Evolutionary conservation across 148 eudicot species (phyloP).

Genomic region (Polygonum maritimum): DNA sequence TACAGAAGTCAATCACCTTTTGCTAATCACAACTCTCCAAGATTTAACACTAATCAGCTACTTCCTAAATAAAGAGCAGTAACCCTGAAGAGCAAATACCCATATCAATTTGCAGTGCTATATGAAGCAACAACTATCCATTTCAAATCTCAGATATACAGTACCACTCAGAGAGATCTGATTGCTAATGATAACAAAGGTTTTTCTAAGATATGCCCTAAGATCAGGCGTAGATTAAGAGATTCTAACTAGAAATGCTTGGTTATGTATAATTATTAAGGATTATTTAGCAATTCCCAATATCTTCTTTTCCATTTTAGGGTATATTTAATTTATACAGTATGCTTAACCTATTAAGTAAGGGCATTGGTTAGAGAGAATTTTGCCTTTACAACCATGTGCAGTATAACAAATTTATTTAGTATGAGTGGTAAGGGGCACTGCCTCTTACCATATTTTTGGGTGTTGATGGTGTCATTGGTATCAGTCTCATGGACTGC

Average conservation of each 20-base stretch:
- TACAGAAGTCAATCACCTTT: neutral
- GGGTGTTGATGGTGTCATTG: slow-evolving; percentile 64
- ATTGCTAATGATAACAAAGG: neutral
- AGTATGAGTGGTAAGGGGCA: neutral
- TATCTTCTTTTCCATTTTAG: too few relatives aligned
- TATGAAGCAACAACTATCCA: neutral
- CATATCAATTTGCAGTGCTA: neutral
- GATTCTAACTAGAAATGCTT: too few relatives aligned
- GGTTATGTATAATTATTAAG: too few relatives aligned
- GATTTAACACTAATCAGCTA: neutral
- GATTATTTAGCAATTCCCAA: too few relatives aligned
- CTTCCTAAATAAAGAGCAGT: neutral
- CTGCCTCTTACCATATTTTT: slow-evolving; percentile 43
- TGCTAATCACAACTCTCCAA: neutral
- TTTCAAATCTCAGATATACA: neutral
- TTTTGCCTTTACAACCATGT: neutral
- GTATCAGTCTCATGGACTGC: slow-evolving; percentile 75
- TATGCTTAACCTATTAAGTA: too few relatives aligned
- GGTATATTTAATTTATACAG: too few relatives aligned
- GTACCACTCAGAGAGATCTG: neutral
- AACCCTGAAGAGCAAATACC: neutral
- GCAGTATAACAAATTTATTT: neutral
- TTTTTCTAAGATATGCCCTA: too few relatives aligned
- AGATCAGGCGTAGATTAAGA: too few relatives aligned
- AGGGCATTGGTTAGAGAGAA: too few relatives aligned